phyloP scores from a whole-genome alignment of 768 basidiomycete genomes.

The Saitozyma podzolica region DNA sequence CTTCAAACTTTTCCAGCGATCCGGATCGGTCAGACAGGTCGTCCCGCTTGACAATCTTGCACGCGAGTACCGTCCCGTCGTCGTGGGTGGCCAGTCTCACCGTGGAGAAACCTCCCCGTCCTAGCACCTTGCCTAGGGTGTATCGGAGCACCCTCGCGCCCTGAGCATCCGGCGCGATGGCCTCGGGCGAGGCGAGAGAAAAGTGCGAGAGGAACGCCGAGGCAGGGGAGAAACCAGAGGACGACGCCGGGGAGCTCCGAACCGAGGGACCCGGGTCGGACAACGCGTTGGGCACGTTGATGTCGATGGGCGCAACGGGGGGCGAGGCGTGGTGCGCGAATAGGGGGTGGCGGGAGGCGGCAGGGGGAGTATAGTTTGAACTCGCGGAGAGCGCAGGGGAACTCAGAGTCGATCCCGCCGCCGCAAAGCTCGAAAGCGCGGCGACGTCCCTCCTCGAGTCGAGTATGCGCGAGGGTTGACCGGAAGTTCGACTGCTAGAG shows the following conservation, averaged over 20 bases:
- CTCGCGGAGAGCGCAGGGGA: constrained; percentile 6
- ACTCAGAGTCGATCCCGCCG: constrained; percentile 30
- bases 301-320: constrained; percentile 1
- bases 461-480: not conserved
- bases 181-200: constrained; percentile 32
- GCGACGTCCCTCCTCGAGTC: constrained; percentile 1
- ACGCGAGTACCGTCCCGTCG: constrained; percentile 70
- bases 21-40: constrained; percentile 50
- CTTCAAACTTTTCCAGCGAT: constrained; percentile 51
- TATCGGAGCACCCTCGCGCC: constrained; percentile 71
- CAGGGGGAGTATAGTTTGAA: constrained; percentile 28
- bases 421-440: constrained; percentile 17
- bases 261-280: constrained; percentile 31
- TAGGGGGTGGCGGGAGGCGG: constrained; percentile 41
- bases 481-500: not conserved
- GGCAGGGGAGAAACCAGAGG: constrained; percentile 49
- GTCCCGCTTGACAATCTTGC: constrained; percentile 69
- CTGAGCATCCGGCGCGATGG: constrained; percentile 60
- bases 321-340: constrained; percentile 46
- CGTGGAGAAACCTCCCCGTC: constrained; percentile 76
- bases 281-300: constrained; percentile 6
- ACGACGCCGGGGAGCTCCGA: constrained; percentile 3
- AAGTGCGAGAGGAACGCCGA: constrained; percentile 51
- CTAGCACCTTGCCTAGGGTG: constrained; percentile 71
- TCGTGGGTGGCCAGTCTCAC: constrained; percentile 68